Evolutionary conservation across 148 eudicot species (phyloP).

Genomic region (Bassia scoparia): DNA sequence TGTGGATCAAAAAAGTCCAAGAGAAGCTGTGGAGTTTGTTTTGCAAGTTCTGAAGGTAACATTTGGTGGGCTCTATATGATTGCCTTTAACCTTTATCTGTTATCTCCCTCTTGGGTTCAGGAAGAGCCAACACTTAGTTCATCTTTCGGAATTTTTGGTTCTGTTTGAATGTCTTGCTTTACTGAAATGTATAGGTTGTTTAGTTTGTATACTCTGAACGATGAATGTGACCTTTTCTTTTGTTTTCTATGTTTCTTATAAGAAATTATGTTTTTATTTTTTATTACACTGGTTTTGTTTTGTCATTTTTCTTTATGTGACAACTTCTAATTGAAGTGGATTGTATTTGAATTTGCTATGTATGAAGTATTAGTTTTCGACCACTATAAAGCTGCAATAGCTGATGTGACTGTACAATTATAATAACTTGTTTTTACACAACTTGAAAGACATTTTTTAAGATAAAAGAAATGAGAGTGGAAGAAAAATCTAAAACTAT

Average conservation of each 20-base stretch:
- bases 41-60: slow-evolving; percentile 86
- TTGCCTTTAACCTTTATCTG: not conserved
- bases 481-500: not conserved
- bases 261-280: not conserved
- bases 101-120: not conserved
- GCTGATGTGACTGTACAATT: not conserved
- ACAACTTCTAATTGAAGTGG: not conserved
- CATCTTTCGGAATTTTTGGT: too few species aligned
- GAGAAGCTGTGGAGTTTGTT: slow-evolving; percentile 96
- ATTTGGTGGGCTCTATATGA: slow-evolving; percentile 8
- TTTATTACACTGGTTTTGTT: not conserved
- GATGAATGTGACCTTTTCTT: not conserved
- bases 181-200: not conserved
- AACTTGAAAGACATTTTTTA: not conserved
- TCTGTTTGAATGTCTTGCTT: too few species aligned
- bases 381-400: not conserved
- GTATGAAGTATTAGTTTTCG: not conserved
- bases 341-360: not conserved
- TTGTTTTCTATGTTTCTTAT: not conserved
- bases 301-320: not conserved
- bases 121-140: not conserved
- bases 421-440: not conserved
- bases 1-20: slow-evolving; percentile 81
- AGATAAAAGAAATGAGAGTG: not conserved
- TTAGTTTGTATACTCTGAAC: not conserved